Base-by-base conservation (phyloP, 768 basidiomycete genomes). In the Fomitopsis pulvina region DNA sequence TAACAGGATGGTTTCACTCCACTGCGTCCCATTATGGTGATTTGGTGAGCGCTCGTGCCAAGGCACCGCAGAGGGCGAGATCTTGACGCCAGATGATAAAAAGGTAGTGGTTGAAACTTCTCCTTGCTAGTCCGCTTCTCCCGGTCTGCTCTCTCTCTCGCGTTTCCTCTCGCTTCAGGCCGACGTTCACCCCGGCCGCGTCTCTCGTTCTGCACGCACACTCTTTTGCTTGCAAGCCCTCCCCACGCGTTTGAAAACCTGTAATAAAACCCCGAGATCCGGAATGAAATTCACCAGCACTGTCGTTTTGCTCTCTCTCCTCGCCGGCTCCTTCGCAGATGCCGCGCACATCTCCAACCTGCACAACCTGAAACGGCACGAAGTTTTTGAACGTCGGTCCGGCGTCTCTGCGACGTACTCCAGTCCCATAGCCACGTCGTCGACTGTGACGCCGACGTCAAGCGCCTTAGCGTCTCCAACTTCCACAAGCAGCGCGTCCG, bases 251-350 rank as follows among this genome's bases (percentile, higher is more conserved):
- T 30, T 9, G 18, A 32, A 49, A 21, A 29, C 41, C 7, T 41
- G 12, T 3, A 8, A 42, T 41, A 50, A n/a, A n/a, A n/a, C n/a
- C n/a, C 49, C 24, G 41, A 34, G 29, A 22, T 37, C 37, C 49
- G 26, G 26, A 25, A 63, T 63, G 62, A 63, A 63, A 54, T 63
- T 58, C 41, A 44, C 51, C 29, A 28, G 47, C 26, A 49, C 58
- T n/a, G 47, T 63, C 50, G 27, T 60, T 34, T 56, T 60, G 24
- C 22, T 60, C 52, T 56, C 58, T 16, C 56, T 63, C 49, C 45
- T 60, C 34, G 59, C 58, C 1, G 52, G 56, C 30, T 47, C 53
- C n/a, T 4, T 37, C 34, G 58, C 46, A 22, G 45, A 59, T 9
- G 59, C 50, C 27, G 50, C 51, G 14, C 60, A 59, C 30, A 51